phyloP scores from a whole-genome alignment of 495 filamentous ascomycete species.

The Poronia punctata region DNA sequence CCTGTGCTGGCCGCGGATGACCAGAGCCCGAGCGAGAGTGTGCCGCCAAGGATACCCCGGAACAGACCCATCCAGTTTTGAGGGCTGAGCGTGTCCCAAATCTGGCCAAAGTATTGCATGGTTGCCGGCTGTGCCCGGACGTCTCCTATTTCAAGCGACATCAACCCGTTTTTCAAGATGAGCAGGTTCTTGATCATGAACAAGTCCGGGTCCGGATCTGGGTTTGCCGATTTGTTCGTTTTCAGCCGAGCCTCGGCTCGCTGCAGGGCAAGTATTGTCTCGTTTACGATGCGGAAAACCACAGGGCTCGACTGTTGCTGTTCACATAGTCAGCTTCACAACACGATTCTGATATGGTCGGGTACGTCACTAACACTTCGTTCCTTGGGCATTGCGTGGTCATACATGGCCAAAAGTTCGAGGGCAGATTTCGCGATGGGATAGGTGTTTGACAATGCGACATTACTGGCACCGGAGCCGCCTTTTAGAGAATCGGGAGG shows the following conservation, averaged over 20 bases:
- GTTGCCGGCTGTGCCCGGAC: slow-evolving; percentile 58
- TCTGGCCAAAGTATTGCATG: slow-evolving; percentile 61
- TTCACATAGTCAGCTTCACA: slow-evolving; percentile 33
- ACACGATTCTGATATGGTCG: slow-evolving; percentile 3
- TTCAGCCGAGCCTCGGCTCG: slow-evolving; percentile 47
- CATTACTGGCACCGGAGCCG: slow-evolving; percentile 29
- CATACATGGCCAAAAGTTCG: slow-evolving; percentile 76
- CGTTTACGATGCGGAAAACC: slow-evolving; percentile 38
- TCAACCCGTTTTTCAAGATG: slow-evolving; percentile 82
- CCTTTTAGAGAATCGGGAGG: slow-evolving; percentile 36
- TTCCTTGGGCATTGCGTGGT: slow-evolving; percentile 55
- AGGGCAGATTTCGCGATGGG: slow-evolving; percentile 69
- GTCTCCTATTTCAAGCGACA: slow-evolving; percentile 89
- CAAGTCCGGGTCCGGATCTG: slow-evolving; percentile 61
- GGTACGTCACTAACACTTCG: slow-evolving; percentile 56
- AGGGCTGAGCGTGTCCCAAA: slow-evolving; percentile 64
- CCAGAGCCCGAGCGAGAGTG: slow-evolving; percentile 29
- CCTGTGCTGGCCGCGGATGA: slow-evolving; percentile 19
- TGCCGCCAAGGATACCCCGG: slow-evolving; percentile 31
- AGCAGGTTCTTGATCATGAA: slow-evolving; percentile 90
- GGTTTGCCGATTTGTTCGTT: slow-evolving; percentile 34
- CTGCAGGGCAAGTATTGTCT: slow-evolving; percentile 40
- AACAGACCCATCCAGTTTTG: slow-evolving; percentile 37
- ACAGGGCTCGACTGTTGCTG: slow-evolving; percentile 44
- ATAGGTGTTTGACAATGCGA: slow-evolving; percentile 50